phyloP scores from a whole-genome alignment of 495 filamentous ascomycete genomes.

The Penicillium cinerascens region DNA sequence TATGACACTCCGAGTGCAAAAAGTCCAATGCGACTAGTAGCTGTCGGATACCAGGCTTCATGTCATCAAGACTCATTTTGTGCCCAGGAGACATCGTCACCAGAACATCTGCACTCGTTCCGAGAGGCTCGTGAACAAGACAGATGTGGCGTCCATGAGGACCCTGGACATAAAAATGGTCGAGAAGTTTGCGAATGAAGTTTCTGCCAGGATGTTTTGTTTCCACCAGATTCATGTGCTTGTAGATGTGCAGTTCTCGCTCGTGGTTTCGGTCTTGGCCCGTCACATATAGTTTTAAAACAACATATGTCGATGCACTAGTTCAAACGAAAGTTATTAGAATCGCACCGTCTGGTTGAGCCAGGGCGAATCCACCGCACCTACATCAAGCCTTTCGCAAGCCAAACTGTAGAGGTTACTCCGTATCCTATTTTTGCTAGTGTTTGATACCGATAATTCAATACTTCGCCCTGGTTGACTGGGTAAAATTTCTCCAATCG shows the following conservation, averaged over 20 bases:
- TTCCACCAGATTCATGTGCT: slow-evolving; percentile 11
- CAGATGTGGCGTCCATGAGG: slow-evolving; percentile 28
- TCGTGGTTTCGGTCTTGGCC: slow-evolving; percentile 11
- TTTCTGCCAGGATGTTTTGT: slow-evolving; percentile 15
- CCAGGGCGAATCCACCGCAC: slow-evolving; percentile 1
- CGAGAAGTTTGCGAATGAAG: slow-evolving; percentile 20
- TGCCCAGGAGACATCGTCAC: slow-evolving; percentile 6
- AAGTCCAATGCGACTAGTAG: slow-evolving; percentile 14
- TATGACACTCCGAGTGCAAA: neutral
- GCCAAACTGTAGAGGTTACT: slow-evolving; percentile 47
- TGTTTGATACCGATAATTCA: slow-evolving; percentile 40
- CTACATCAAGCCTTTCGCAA: slow-evolving; percentile 42
- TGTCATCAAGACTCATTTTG: slow-evolving; percentile 10
- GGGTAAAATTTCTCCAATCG: slow-evolving; percentile 38
- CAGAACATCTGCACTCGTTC: slow-evolving; percentile 7
- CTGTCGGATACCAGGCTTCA: slow-evolving; percentile 19
- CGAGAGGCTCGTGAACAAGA: slow-evolving; percentile 29
- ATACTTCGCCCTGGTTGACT: slow-evolving; percentile 35
- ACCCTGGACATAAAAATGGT: slow-evolving; percentile 20
- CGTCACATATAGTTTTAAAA: slow-evolving; percentile 17
- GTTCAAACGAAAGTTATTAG: neutral
- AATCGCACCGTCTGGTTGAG: neutral
- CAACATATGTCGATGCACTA: slow-evolving; percentile 18
- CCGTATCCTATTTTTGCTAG: slow-evolving; percentile 50
- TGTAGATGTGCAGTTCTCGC: slow-evolving; percentile 14